A percentile compares a stretch with the other conserved stretches of the same genome.
These are phyloP conservation scores for Hanseniaspora sp. DNA, from an alignment of 1,139 yeast genomes.

Conservation along the genomic window DNA sequence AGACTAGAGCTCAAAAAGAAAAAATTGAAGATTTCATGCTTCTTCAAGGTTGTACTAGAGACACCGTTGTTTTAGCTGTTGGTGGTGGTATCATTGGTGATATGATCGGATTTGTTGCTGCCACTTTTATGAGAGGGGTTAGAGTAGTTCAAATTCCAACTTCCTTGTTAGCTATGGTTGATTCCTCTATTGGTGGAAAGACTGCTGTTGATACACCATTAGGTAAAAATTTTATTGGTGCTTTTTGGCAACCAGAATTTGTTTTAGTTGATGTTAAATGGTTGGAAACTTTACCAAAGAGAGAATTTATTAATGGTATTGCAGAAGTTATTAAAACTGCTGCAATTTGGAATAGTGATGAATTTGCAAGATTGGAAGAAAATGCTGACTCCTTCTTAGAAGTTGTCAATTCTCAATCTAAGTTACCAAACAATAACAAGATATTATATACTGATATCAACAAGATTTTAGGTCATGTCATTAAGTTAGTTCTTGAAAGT, in stretches of 20 bases:
- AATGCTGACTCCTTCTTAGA: conserved; percentile 58
- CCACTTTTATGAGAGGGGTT: conserved; percentile 98
- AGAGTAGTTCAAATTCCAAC: conserved; percentile 92
- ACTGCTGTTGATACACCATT: conserved; percentile 97
- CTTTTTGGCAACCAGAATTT: conserved; percentile 92
- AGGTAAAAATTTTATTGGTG: conserved; percentile 93
- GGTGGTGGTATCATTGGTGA: conserved; percentile 99
- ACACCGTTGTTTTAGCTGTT: conserved; percentile 84
- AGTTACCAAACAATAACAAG: conserved; percentile 27
- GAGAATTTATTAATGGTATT: conserved; percentile 97
- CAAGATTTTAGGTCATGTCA: conserved; percentile 60
- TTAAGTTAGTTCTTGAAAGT: conserved; percentile 72
- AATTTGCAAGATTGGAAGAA: conserved; percentile 71
- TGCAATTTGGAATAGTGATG: conserved; percentile 90
- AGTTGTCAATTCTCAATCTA: conserved; percentile 33
- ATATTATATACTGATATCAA: conserved; percentile 44
- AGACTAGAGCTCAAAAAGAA: conserved; percentile 81
- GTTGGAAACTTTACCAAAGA: conserved; percentile 74
- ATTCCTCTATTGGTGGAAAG: conserved; percentile 96
- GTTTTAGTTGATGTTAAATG: conserved; percentile 83
- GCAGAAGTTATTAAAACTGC: conserved; percentile 98
- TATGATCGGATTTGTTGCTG: conserved; percentile 97
- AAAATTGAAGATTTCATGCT: conserved; percentile 84
- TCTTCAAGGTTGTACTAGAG: conserved; percentile 85
- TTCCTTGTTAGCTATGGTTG: conserved; percentile 90